These are phyloP conservation scores for Debaryomyces castellii DNA, from an alignment of 805 yeast species.

Conservation along the genomic window DNA sequence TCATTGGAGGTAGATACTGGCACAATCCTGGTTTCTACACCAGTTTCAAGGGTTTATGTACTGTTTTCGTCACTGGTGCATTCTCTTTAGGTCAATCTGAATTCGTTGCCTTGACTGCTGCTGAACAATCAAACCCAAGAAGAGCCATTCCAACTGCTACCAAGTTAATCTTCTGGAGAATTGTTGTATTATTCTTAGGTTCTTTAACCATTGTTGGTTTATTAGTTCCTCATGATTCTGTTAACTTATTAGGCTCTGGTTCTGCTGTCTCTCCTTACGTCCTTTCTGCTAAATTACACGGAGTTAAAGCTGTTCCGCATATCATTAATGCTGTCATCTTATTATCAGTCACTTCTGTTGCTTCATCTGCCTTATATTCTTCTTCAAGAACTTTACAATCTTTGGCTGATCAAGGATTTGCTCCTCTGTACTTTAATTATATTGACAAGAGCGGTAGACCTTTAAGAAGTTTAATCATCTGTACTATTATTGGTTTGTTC, in stretches of 20 bases:
- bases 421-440: slow-evolving; percentile 38
- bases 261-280: slow-evolving; percentile 44
- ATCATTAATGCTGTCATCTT: slow-evolving; percentile 43
- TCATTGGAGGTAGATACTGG: slow-evolving; percentile 33
- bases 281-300: slow-evolving; percentile 41
- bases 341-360: slow-evolving; percentile 42
- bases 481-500: slow-evolving; percentile 36
- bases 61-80: slow-evolving; percentile 31
- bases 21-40: slow-evolving; percentile 30
- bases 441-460: slow-evolving; percentile 44
- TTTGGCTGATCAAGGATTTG: slow-evolving; percentile 42
- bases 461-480: slow-evolving; percentile 32
- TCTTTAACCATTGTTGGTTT: slow-evolving; percentile 39
- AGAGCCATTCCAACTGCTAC: slow-evolving; percentile 42
- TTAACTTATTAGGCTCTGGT: slow-evolving; percentile 33
- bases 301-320: slow-evolving; percentile 37
- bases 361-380: slow-evolving; percentile 42
- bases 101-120: slow-evolving; percentile 30
- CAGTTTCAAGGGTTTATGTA: slow-evolving; percentile 29
- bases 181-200: slow-evolving; percentile 39
- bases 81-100: slow-evolving; percentile 35
- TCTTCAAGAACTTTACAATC: slow-evolving; percentile 43
- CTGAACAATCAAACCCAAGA: slow-evolving; percentile 26
- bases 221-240: slow-evolving; percentile 36
- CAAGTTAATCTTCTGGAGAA: slow-evolving; percentile 39